Conservation (phyloP, 257 asterid genomes). For the Mitragyna speciosa region DNA sequence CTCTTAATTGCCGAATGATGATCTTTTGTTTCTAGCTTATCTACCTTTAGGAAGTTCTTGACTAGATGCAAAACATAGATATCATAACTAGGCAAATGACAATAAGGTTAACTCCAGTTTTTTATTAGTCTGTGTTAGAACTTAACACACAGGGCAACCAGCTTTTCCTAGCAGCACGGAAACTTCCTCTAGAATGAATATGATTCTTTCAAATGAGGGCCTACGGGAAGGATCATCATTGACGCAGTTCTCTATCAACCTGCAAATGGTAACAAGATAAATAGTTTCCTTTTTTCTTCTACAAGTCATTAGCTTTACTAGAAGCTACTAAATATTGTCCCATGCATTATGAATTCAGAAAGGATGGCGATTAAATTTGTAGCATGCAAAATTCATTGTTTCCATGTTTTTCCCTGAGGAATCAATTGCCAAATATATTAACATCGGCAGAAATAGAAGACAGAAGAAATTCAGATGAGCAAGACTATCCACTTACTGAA, state of each 20-base stretch:
- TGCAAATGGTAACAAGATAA: slow-evolving; percentile 16
- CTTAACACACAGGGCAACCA: slow-evolving; percentile 37
- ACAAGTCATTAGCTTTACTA: not conserved
- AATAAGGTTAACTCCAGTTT: not conserved
- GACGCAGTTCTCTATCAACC: slow-evolving; percentile 50
- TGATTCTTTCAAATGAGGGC: slow-evolving; percentile 42
- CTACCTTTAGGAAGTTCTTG: not conserved
- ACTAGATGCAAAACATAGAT: not conserved
- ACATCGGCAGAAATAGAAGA: not conserved
- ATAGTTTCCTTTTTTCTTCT: no score
- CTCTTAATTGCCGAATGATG: not conserved
- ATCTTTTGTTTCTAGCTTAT: not conserved
- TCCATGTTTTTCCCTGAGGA: not conserved
- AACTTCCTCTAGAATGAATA: slow-evolving; percentile 55
- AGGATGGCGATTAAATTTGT: not conserved
- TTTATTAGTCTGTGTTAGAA: not conserved
- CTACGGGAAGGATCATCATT: slow-evolving; percentile 36
- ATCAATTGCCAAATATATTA: not conserved
- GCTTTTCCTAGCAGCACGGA: slow-evolving; percentile 33
- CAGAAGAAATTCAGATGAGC: not conserved
- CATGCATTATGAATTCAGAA: no score
- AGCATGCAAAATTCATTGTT: not conserved
- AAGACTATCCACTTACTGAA: slow-evolving; percentile 39
- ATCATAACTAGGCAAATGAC: not conserved
- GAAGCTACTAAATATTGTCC: no score